Evolutionary conservation across 176 grass and related monocot genomes (phyloP), one percentile per base, ranked within the genome.

Genomic region (Bromus sterilis): DNA sequence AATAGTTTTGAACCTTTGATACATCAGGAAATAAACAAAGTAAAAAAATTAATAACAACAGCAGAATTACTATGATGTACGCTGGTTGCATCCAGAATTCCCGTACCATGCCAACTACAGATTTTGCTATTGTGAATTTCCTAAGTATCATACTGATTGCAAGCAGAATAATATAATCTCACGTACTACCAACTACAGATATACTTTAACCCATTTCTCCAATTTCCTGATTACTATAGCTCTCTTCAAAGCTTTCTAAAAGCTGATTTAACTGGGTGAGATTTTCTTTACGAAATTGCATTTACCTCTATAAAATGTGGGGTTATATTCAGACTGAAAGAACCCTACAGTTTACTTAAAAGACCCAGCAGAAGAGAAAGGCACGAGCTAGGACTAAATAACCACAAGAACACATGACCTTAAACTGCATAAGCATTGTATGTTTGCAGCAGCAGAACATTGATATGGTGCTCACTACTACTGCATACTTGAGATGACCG

Each of bases 1-100:
- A 66, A 85, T 72, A 46, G n/a, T 16, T 36, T 32, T n/a, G n/a
- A n/a, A n/a, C n/a, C n/a, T n/a, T n/a, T 58, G 4, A 75, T 58
- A 55, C 4, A 14, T 77, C 56, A 78, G 78, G 20, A 79, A 66
- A 73, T 83, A 85, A 20, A 73, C 14, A 25, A 85, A 89, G 18
- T 51, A n/a, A n/a, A 89, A 58, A n/a, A 80, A 79, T n/a, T n/a
- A 66, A 60, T 68, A 66, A 77, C 29, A n/a, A 41, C 28, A 64
- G 20, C 21, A 56, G 43, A 13, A 51, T 14, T 70, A 43, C 51
- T 71, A 71, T 76, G 21, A 11, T 49, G 32, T 31, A 76, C 16
- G 7, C 32, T 42, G 6, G 25, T 62, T 81, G 70, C 61, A 42
- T 80, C 42, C 10, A 67, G 31, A 33, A 71, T 43, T 71, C 41